Evolutionary conservation across 768 basidiomycete species (phyloP), one percentile per base, ranked within the genome.

Genomic region (Pleurotus platypus): DNA sequence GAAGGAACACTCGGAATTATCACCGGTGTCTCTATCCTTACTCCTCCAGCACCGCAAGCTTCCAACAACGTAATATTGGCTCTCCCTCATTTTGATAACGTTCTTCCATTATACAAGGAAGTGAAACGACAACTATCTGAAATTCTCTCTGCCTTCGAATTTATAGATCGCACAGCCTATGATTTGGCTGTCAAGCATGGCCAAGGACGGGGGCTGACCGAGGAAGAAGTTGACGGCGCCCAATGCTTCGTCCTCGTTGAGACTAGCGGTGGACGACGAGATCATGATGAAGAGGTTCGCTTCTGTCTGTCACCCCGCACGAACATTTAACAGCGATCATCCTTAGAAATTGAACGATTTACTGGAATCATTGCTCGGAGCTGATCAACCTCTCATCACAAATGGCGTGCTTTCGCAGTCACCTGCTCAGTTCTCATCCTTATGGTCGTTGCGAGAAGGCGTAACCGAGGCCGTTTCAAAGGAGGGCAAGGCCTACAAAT

Each of bases 121-220:
- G 89, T 90, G 50, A 94, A 93, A 64, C 77, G 78, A 7, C 84
- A 91, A 60, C 74, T 98, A 5, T 94, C 94, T 9, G 96, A 99
- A 74, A 95, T 98, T 60, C 82, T 99, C 26, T 95, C 93, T 6
- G 96, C 97, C 0, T 98, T 98, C 71, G 96, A 99, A 72, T 98
- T 90, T 71, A 92, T 95, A 49, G 96, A 99, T 68, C 81, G 90
- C 54, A 86, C 86, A 11, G 83, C 90, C 1, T 92, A 92, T 67
- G 84, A 94, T 51, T 76, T 95, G 56, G 87, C 87, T n/a, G 80
- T 91, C 43, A 85, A 88, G 66, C 89, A 92, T 61, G 88, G 90
- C 0, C 87, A 92, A 61, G 88, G 89, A 18, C 82, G 89, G 50
- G 87, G 87, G 11, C 78, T 96, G 37, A 79, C 82, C 51, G 82